Evolutionary conservation across 2,329 filamentous ascomycete genomes (phyloP), one percentile per base, ranked within the genome.

Genomic region (Bipolaris oryzae): DNA sequence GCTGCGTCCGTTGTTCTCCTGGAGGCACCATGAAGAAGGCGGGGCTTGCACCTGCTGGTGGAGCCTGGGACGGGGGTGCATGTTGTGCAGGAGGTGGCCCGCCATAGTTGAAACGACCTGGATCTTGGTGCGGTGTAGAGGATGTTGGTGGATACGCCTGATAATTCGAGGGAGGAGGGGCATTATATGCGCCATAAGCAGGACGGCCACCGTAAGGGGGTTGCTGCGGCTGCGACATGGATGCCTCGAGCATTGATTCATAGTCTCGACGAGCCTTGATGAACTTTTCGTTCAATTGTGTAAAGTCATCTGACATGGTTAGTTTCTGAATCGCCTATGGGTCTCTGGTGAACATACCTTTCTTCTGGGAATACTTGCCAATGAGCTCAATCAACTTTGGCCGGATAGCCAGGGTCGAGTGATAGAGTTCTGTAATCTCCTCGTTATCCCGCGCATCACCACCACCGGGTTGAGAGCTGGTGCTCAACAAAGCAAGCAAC

Each of bases 291-390:
- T 99, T 99, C 61, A 99, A 82, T 74, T 98, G 94, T 2, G 95
- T 97, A 73, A 99, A 98, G 76, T 99, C 95, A 77, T 99, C 95
- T 96, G 63, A 63, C 13, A 37, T 41, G 20, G 55, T 70, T 55
- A 68, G 55, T 23, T 25, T 47, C 44, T 13, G 9, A 28, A 5
- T 9, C 43, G 20, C 3, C 18, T 34, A 11, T 15, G 1, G 1
- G 16, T 13, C 15, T 34, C 25, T 9, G 25, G 7, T 31, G 10
- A 20, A 52, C 74, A 66, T 79, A 94, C 92, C 93, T 80, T 99
- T 99, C 85, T 96, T 98, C 75, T 99, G 95, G 9, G 95, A 98
- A 74, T 99, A 99, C 76, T 98, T 98, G 61, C 96, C 95, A 74
- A 99, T 99, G 47, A 99, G 81, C 79, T 98, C 96, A 74, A 99